phyloP scores from a whole-genome alignment of 2,329 filamentous ascomycete genomes.

The Botrytis elliptica region DNA sequence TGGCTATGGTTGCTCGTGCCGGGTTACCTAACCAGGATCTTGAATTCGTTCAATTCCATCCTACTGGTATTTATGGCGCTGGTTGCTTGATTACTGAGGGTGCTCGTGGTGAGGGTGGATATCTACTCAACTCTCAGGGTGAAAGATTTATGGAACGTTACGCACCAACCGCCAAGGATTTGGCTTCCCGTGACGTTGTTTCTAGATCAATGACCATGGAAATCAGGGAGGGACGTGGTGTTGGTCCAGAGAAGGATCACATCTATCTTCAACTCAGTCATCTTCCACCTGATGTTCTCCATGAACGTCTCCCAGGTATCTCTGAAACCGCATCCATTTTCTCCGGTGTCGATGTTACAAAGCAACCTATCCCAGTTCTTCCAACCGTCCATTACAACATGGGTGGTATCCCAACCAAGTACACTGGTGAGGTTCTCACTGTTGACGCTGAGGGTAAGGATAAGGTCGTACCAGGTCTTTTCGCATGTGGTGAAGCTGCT shows the following conservation, averaged over 20 bases:
- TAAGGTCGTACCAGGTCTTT: conserved; percentile 46
- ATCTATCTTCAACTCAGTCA: conserved; percentile 50
- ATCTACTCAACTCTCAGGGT: conserved; percentile 48
- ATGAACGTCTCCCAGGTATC: conserved; percentile 49
- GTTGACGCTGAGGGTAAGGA: conserved; percentile 43
- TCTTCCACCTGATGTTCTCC: conserved; percentile 47
- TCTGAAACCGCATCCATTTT: conserved; percentile 52
- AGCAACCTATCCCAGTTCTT: conserved; percentile 49
- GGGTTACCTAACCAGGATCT: conserved; percentile 50
- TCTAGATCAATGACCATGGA: conserved; percentile 50
- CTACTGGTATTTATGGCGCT: conserved; percentile 50
- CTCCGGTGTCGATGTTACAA: conserved; percentile 49
- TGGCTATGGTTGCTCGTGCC: conserved; percentile 49
- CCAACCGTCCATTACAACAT: conserved; percentile 54
- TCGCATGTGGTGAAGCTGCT: conserved; percentile 49
- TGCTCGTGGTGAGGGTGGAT: conserved; percentile 50
- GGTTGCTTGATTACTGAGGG: conserved; percentile 52
- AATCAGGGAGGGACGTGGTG: conserved; percentile 47
- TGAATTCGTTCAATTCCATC: conserved; percentile 53
- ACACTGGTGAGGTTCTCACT: conserved; percentile 47
- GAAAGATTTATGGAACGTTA: conserved; percentile 54
- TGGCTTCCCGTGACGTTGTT: conserved; percentile 49
- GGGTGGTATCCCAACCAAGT: conserved; percentile 52
- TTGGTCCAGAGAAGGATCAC: conserved; percentile 47
- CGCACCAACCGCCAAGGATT: conserved; percentile 50